Base-by-base conservation (phyloP, 306 rosid species). In the apple (Malus domestica) region DNA sequence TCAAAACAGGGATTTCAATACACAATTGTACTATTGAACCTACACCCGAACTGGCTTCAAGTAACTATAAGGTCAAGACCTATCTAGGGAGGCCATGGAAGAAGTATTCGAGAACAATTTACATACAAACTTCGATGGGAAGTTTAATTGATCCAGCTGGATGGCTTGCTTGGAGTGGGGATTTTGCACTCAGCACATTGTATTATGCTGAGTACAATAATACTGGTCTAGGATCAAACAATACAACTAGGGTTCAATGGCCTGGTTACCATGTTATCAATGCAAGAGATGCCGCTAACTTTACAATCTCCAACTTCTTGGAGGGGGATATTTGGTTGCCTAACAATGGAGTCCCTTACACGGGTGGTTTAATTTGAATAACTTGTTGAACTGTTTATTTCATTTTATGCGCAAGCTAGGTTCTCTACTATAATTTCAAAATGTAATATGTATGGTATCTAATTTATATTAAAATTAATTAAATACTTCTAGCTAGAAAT, bases 31-130 rank as follows among this genome's bases (percentile, higher is more conserved):
- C 86, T 0, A 76, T 85, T 4, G 73, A 60, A 33, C 71, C 84
- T 16, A 16, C 80, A 0, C 7, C 51, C 5, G 82, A 82, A 30
- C 60, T 85, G 61, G 80, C 82, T 8, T 77, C 78, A 5, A 74
- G 80, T 54, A 58, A 65, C 2, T 62, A 55, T 8, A 44, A 33
- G 6, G 75, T 80, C 70, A 68, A 67, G 80, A 78, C 81, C 13
- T 85, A 79, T 71, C 67, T 85, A 19, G 88, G 86, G 22, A 76
- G 86, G 84, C 88, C 86, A 7, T 85, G 88, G 88, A 85, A 82
- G 75, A 80, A 79, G 60, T 79, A 79, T 6, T 81, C 88, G 4
- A 74, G 80, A 4, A 82, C 84, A 4, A 80, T 85, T 27, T 72
- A 51, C 35, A 76, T 85, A 84, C 86, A 85, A 49, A 75, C 67